Percentiles rank a stretch among this genome's conserved stretches.
phyloP scores from a whole-genome alignment of 148 eudicot genomes.

The Fagopyrum homotropicum region DNA sequence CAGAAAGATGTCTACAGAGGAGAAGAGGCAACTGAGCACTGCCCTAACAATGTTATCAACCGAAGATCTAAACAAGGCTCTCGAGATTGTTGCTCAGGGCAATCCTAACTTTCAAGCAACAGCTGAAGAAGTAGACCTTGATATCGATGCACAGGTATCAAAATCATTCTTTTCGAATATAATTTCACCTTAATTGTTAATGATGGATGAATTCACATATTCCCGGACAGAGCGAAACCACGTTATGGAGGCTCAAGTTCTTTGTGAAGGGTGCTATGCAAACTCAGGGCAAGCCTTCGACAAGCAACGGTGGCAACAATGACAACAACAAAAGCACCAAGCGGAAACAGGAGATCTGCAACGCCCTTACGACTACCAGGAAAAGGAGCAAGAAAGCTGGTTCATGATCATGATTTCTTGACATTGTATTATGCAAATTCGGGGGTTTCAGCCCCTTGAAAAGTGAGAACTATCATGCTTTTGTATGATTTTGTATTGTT shows the following conservation, averaged over 20 bases:
- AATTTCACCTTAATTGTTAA: background rate
- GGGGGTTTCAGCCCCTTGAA: background rate
- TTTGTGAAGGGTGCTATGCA: conserved; percentile 56
- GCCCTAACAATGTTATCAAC: conserved; percentile 43
- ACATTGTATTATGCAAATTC: background rate
- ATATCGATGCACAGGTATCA: conserved; percentile 63
- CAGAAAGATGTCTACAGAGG: conserved; percentile 57
- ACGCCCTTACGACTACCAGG: conserved; percentile 49
- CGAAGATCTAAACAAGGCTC: conserved; percentile 59
- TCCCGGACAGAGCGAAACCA: conserved; percentile 45
- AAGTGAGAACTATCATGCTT: background rate
- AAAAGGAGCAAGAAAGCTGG: conserved; percentile 54
- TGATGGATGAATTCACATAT: background rate
- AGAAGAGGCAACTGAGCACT: conserved; percentile 59
- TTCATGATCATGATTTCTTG: background rate
- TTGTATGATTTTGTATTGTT: background rate
- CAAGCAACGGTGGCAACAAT: conserved; percentile 25
- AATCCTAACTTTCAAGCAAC: conserved; percentile 42
- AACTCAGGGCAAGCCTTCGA: conserved; percentile 29
- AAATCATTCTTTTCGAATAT: background rate
- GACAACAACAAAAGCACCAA: conserved; percentile 29
- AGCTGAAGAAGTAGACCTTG: conserved; percentile 64
- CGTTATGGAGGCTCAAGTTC: conserved; percentile 69
- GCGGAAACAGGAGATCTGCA: conserved; percentile 48
- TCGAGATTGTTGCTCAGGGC: conserved; percentile 58